Base-by-base conservation (phyloP, 1,284 basidiomycete genomes). In the Vanrija sp. region DNA sequence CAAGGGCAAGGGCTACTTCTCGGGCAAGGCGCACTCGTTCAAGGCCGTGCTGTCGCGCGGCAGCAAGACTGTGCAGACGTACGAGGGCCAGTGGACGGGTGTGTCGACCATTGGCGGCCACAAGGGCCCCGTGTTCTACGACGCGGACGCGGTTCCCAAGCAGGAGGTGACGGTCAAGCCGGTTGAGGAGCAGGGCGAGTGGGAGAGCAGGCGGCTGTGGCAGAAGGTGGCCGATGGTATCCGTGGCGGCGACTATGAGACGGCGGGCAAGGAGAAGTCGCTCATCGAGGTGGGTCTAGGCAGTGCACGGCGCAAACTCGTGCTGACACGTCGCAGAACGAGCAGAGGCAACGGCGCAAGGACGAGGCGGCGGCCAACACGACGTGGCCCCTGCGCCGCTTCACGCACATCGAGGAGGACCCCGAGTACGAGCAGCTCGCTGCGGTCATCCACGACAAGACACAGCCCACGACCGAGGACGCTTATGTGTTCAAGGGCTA, bases 1-100 rank as follows among this genome's bases (percentile, higher is more conserved):
- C 82, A 89, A 91, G 67, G 95, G 94, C 76, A 92, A 91, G 68
- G 95, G 90, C 35, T 97, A 94, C 79, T 93, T 97, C 71, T 84
- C 85, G 25, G 93, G 94, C 61, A 96, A 94, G 76, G 84, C 89
- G 3, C 95, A 98, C 78, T 82, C 85, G 10, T 96, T 89, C 84
- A 95, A 93, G 76, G 91, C 95, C 5, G 80, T 81, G 14, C 74
- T 95, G 31, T 75, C 80, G 2, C 65, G 75, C 41, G 62, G 66
- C 39, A 52, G 54, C 41, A 39, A 54, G 41, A 66, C 78, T 4
- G 64, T 80, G 51, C 81, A 84, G 70, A 80, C 85, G 19, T 81
- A 89, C 58, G 90, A 96, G 71, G 95, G 95, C 39, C 84, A 86
- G 42, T 98, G 95, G 95, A 85, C 90, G 61, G 83, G 84, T 72